Percentiles rank a stretch among this genome's conserved stretches.
Conservation (phyloP, 257 asterid genomes). For the Scutellaria barbata region DNA sequence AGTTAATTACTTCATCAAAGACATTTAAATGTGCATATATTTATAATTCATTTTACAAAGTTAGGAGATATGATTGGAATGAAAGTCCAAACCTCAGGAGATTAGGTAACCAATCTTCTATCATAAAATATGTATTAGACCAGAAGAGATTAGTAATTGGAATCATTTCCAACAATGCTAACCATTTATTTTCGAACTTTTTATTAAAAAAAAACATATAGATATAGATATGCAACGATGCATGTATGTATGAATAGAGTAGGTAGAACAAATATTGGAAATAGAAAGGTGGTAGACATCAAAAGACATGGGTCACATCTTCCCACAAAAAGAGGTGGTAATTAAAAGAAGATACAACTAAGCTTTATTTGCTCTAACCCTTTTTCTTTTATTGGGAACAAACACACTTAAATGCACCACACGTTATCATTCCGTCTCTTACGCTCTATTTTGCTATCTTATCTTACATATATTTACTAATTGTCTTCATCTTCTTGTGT, state of each 20-base stretch:
- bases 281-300: conserved; percentile 45
- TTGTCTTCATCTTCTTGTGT: conserved; percentile 36
- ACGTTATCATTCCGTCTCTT: conserved; percentile 31
- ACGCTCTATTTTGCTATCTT: neutral
- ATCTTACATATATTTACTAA: conserved; percentile 7
- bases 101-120: no score
- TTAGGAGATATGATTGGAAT: no score
- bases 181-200: no score
- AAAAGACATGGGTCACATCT: conserved; percentile 59
- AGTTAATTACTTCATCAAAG: conserved; percentile 17
- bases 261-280: conserved; percentile 39
- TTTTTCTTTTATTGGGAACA: conserved; percentile 46
- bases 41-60: no score
- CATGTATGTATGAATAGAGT: neutral
- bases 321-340: conserved; percentile 42
- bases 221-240: no score
- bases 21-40: no score
- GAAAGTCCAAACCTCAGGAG: no score
- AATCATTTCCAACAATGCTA: no score
- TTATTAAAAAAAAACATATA: no score
- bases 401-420: conserved; percentile 41
- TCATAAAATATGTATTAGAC: no score
- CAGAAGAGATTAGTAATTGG: no score
- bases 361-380: conserved; percentile 35
- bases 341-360: conserved; percentile 35